phyloP scores from a whole-genome alignment of 2,329 filamentous ascomycete genomes.

The Aphanoascus verrucosus region DNA sequence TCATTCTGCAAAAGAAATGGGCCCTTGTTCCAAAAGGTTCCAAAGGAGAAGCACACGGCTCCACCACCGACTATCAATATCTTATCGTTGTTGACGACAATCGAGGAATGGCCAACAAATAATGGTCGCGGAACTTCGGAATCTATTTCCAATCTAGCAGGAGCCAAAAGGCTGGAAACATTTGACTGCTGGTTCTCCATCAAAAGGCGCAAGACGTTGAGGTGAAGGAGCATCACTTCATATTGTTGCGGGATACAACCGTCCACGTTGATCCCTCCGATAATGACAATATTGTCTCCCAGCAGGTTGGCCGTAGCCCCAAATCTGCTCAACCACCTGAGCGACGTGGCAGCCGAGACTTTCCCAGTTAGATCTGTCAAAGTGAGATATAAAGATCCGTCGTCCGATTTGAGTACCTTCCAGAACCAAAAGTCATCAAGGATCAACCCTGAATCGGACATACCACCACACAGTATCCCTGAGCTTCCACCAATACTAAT shows the following conservation, averaged over 20 bases:
- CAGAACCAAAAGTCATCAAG: constrained; percentile 55
- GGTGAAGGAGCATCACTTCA: constrained; percentile 43
- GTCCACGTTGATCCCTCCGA: constrained; percentile 41
- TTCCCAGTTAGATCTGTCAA: constrained; percentile 21
- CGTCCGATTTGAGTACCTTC: constrained; percentile 40
- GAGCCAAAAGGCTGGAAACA: constrained; percentile 17
- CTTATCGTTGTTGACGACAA: constrained; percentile 38
- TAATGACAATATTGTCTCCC: constrained; percentile 38
- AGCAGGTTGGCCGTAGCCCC: constrained; percentile 43
- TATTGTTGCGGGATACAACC: constrained; percentile 34
- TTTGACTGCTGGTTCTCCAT: constrained; percentile 5
- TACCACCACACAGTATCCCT: constrained; percentile 64
- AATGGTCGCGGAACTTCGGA: constrained; percentile 48
- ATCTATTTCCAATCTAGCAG: constrained; percentile 12
- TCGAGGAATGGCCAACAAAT: constrained; percentile 56
- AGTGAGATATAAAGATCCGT: constrained; percentile 21
- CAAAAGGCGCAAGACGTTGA: constrained; percentile 13
- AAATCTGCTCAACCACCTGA: constrained; percentile 34
- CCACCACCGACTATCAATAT: constrained; percentile 65
- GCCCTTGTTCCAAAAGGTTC: constrained; percentile 67
- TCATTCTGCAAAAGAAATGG: constrained; percentile 39
- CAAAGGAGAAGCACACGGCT: constrained; percentile 83
- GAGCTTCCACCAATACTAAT: constrained; percentile 30
- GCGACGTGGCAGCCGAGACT: constrained; percentile 20
- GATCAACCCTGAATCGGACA: constrained; percentile 53